phyloP scores from a whole-genome alignment of 768 basidiomycete species.

The Leucocoprinus leucothites region DNA sequence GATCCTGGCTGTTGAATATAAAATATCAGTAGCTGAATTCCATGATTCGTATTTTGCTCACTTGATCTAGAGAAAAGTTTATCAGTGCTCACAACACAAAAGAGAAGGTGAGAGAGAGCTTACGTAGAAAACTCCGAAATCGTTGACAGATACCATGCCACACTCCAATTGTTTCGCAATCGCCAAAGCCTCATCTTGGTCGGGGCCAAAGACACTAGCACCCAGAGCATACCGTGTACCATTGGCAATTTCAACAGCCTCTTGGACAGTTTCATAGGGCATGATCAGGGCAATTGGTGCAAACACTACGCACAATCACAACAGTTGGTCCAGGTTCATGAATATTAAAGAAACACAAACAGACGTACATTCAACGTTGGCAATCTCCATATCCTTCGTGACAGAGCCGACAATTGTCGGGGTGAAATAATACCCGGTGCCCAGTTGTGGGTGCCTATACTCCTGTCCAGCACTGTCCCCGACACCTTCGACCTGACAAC shows the following conservation, averaged over 20 bases:
- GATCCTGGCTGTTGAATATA: slow-evolving; percentile 60
- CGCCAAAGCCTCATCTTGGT: slow-evolving; percentile 71
- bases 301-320: slow-evolving; percentile 56
- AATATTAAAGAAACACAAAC: neutral
- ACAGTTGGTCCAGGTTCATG: slow-evolving; percentile 7
- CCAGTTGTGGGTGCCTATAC: slow-evolving; percentile 63
- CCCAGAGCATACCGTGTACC: slow-evolving; percentile 87
- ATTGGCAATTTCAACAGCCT: slow-evolving; percentile 88
- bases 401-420: slow-evolving; percentile 88
- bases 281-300: slow-evolving; percentile 89
- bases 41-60: slow-evolving; percentile 27
- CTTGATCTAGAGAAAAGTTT: slow-evolving; percentile 53
- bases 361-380: slow-evolving; percentile 71
- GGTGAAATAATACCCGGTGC: slow-evolving; percentile 77
- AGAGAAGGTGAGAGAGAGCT: slow-evolving; percentile 28
- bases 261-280: slow-evolving; percentile 77
- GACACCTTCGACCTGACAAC: slow-evolving; percentile 57
- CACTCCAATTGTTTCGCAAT: slow-evolving; percentile 84
- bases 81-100: slow-evolving; percentile 8
- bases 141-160: slow-evolving; percentile 97
- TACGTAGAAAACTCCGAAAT: slow-evolving; percentile 88
- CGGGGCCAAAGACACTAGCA: slow-evolving; percentile 90
- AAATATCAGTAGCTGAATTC: slow-evolving; percentile 4
- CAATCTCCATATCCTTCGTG: slow-evolving; percentile 66
- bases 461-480: slow-evolving; percentile 42